Base-by-base conservation (phyloP, 805 yeast genomes). In the Zygosaccharomyces lentus region DNA sequence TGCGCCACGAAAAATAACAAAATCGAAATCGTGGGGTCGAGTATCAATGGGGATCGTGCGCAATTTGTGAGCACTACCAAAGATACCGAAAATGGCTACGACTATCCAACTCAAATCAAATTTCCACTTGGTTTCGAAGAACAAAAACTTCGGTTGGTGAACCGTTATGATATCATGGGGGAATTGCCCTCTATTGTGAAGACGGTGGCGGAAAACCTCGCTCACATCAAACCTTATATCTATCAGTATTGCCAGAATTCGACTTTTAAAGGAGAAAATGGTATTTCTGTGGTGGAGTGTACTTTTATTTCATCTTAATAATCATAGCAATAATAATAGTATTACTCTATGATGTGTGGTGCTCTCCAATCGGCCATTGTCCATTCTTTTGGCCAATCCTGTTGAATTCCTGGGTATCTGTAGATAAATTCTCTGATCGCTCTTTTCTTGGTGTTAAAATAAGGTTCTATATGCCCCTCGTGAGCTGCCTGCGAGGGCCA, bases 131-230 rank as follows among this genome's bases (percentile, higher is more conserved):
- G 56, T 19, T 69, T 67, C 26, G 46, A 57, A 26, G 60, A 61
- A 32, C 87, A 87, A 42, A 60, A 69, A n/a, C 71, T 87, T 54
- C 66, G 65, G 19, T 66, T 84, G 46, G 80, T 84, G 40, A 95
- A 84, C 67, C 78, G 91, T 54, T 88, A 87, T 49, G 96, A 88
- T 62, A 93, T 87, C 46, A 81, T 88, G 88, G 83, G 87, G 30
- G 96, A 88, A 66, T 78, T 87, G 49, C 96, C 96, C 2, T 78
- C 76, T 53, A 81, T 87, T 58, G 86, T 88, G 52, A 86, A 82
- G 69, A 79, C 78, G 49, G 77, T 86, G 41, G 95, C 84, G 29
- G 76, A 84, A 51, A 89, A 87, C 31, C 84, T 87, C 43, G 87
- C 88, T 2, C 93, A 95, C 35, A 77, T 93, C 31, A 82, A 81